Conservation (phyloP, 2,329 filamentous ascomycete species). For the Alternaria triticina region DNA sequence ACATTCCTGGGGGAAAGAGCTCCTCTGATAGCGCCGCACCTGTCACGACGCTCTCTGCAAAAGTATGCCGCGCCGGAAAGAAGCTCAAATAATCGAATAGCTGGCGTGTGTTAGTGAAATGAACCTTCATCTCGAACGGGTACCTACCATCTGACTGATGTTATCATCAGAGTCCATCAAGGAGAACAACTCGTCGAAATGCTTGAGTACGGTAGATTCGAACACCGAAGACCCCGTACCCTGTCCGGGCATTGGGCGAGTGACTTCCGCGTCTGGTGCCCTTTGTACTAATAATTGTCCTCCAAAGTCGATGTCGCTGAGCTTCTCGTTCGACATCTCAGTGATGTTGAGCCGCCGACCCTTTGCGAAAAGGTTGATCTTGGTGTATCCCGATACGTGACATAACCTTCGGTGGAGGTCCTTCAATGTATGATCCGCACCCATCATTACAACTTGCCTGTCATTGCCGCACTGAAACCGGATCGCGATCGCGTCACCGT, state of each 20-base stretch:
- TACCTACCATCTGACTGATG: conserved; percentile 38
- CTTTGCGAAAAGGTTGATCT: conserved; percentile 74
- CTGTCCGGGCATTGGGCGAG: conserved; percentile 24
- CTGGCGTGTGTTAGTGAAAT: conserved; percentile 25
- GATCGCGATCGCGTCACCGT: conserved; percentile 70
- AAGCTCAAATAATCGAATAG: conserved; percentile 44
- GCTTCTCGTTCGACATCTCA: conserved; percentile 62
- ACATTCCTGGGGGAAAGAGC: conserved; percentile 45
- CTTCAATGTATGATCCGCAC: conserved; percentile 71
- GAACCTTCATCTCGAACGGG: neutral
- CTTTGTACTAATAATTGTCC: conserved; percentile 41
- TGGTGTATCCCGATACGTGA: conserved; percentile 75
- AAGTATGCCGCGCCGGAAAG: conserved; percentile 39
- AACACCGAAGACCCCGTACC: conserved; percentile 57
- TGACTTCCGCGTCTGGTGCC: conserved; percentile 34
- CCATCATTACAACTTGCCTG: conserved; percentile 69
- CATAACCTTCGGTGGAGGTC: conserved; percentile 72
- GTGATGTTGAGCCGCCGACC: conserved; percentile 70
- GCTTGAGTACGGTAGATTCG: conserved; percentile 78
- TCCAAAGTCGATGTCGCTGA: conserved; percentile 61
- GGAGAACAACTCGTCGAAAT: conserved; percentile 84
- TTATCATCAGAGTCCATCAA: conserved; percentile 75
- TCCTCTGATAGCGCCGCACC: conserved; percentile 27
- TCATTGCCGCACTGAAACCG: conserved; percentile 73
- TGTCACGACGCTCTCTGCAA: conserved; percentile 35